Conservation (phyloP, 352 stramenopile species). For the Pythium phragmiticola region DNA sequence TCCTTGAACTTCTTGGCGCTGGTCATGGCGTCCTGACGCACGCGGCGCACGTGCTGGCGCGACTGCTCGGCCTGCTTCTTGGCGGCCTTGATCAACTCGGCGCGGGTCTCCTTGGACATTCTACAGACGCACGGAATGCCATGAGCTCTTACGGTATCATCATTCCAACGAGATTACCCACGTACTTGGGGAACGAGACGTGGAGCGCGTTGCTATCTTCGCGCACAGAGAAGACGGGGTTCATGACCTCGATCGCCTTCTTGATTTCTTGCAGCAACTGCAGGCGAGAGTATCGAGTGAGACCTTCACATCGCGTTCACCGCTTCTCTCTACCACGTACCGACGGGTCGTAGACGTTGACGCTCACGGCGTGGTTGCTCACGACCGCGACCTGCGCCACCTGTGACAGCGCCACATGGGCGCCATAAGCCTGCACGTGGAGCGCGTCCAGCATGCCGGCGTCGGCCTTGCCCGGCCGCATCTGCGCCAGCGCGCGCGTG, state of each 20-base stretch:
- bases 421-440: slow-evolving; percentile 75
- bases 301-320: neutral
- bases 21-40: slow-evolving; percentile 86
- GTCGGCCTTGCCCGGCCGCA: slow-evolving; percentile 77
- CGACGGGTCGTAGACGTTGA: slow-evolving; percentile 81
- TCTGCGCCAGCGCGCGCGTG: slow-evolving; percentile 67
- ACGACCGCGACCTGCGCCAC: slow-evolving; percentile 74
- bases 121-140: slow-evolving; percentile 24
- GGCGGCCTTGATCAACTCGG: slow-evolving; percentile 68
- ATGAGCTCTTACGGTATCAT: too few species aligned
- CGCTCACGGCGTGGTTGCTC: slow-evolving; percentile 57
- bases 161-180: too few species aligned
- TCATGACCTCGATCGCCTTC: slow-evolving; percentile 72
- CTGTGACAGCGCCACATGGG: slow-evolving; percentile 75
- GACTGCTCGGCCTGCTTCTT: slow-evolving; percentile 85
- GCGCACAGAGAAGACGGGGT: slow-evolving; percentile 71
- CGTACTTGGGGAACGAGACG: slow-evolving; percentile 82
- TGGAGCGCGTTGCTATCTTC: slow-evolving; percentile 66
- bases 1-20: slow-evolving; percentile 84
- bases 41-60: slow-evolving; percentile 79
- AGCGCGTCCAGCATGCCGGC: slow-evolving; percentile 83
- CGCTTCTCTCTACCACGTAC: slow-evolving; percentile 30
- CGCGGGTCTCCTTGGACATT: slow-evolving; percentile 85
- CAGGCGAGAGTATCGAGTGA: neutral
- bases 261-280: slow-evolving; percentile 71